phyloP scores from a whole-genome alignment of 805 yeast species.

The Priceomyces carsonii region DNA sequence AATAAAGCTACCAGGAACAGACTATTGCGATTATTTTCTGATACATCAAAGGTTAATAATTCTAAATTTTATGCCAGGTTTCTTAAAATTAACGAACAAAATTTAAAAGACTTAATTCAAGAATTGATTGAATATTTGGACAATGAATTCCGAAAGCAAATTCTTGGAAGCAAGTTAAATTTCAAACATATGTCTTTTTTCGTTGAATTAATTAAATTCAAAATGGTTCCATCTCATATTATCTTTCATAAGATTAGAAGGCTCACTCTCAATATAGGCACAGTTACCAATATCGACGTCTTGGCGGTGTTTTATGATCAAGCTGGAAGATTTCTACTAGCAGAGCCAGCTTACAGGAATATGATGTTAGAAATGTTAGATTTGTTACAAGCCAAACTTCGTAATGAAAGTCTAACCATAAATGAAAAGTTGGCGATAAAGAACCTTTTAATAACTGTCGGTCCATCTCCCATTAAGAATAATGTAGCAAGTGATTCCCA shows the following conservation, averaged over 20 bases:
- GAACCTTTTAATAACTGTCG: conserved; percentile 52
- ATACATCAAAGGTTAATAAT: conserved; percentile 46
- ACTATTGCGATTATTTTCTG: conserved; percentile 55
- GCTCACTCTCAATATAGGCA: conserved; percentile 51
- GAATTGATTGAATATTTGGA: conserved; percentile 59
- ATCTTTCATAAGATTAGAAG: conserved; percentile 71
- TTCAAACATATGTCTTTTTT: conserved; percentile 63
- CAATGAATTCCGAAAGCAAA: conserved; percentile 58
- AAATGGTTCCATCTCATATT: conserved; percentile 66
- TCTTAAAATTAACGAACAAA: conserved; percentile 55
- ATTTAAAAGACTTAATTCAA: conserved; percentile 50
- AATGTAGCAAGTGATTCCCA: conserved; percentile 15
- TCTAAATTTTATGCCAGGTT: conserved; percentile 62
- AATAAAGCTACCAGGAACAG: conserved; percentile 74
- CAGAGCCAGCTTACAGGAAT: conserved; percentile 54
- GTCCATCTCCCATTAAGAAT: conserved; percentile 52
- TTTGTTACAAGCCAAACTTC: conserved; percentile 51
- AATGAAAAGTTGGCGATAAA: conserved; percentile 61
- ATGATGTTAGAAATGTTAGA: conserved; percentile 66
- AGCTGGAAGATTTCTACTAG: conserved; percentile 65
- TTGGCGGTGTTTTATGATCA: conserved; percentile 70
- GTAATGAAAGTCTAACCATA: conserved; percentile 48
- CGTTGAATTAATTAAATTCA: conserved; percentile 75
- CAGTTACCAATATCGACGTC: conserved; percentile 65
- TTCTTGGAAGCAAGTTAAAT: conserved; percentile 51